Base-by-base conservation (phyloP, 2,329 filamentous ascomycete genomes). In the Cercospora zeina region DNA sequence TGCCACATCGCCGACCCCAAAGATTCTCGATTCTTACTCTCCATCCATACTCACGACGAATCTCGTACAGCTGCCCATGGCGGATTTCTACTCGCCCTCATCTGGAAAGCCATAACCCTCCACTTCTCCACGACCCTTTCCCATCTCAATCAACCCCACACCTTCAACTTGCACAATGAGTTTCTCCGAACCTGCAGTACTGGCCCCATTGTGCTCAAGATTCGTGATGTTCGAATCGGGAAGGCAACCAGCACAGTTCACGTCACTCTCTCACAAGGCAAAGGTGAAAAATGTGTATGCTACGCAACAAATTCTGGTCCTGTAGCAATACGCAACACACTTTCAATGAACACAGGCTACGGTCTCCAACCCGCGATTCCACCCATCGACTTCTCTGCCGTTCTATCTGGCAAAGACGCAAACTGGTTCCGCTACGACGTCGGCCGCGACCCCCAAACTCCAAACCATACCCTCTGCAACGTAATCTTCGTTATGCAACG, bases 371-470 rank as follows among this genome's bases (percentile, higher is more conserved):
- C 30, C 8, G 3, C 58, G 13, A 54, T 58, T n/a, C 60, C 58
- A 30, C 65, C 62, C 10, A 62, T 65, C 19, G 49, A 62, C 45
- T 67, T 68, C 54, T 8, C 51, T n/a, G 37, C 42, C 14, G 30
- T 64, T 6, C 57, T 62, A 21, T n/a, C 53, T 14, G 39, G 62
- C 19, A 42, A 54, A 45, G 66, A 67, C 51, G 47, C 59, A n/a
- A 55, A 65, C 50, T 67, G 61, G 62, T 59, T 62, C 54, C 64
- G 65, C 58, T 65, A 64, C 54, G 64, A 68, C 30, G 51, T 65
- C 7, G 61, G 56, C 10, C 63, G 65, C 47, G 61, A 58, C 2
- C 54, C 61, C 19, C 16, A 16, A 10, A 54, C 51, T 14, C 59
- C 59, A 9, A 64, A 65, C 31, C 61, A 61, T 33, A 51, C 62